phyloP scores from a whole-genome alignment of 352 stramenopile genomes.

The Globisporangium nagaii region DNA sequence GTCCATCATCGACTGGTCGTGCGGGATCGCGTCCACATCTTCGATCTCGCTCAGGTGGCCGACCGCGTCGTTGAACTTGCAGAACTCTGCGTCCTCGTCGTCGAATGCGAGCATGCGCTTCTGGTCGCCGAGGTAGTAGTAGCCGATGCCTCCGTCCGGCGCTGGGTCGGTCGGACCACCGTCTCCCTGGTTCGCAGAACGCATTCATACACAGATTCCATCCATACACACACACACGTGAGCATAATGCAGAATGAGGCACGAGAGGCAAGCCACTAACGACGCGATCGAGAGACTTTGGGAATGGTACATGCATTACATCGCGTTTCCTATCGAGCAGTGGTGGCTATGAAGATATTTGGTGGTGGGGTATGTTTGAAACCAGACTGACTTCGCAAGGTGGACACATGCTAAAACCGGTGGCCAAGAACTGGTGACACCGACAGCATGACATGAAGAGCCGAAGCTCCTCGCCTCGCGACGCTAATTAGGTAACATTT shows the following conservation, averaged over 20 bases:
- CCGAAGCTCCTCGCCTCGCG: slow-evolving; percentile 33
- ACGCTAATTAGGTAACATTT: slow-evolving; percentile 87
- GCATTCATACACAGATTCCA: slow-evolving; percentile 10
- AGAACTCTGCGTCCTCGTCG: slow-evolving; percentile 61
- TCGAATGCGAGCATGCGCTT: slow-evolving; percentile 77
- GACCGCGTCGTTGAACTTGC: slow-evolving; percentile 67
- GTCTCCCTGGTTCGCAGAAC: slow-evolving; percentile 38
- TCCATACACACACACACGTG: not conserved
- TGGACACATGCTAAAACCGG: slow-evolving; percentile 56
- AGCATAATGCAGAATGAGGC: not conserved
- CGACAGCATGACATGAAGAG: slow-evolving; percentile 38
- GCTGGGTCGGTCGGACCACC: slow-evolving; percentile 65
- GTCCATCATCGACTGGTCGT: slow-evolving; percentile 66
- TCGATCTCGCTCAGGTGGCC: slow-evolving; percentile 56
- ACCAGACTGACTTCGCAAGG: slow-evolving; percentile 81
- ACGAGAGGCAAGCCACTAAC: not conserved
- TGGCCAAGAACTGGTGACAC: slow-evolving; percentile 80
- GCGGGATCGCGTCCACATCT: slow-evolving; percentile 51
- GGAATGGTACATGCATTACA: not conserved
- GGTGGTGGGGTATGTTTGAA: slow-evolving; percentile 58
- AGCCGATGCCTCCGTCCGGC: slow-evolving; percentile 72
- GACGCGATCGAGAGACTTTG: not conserved
- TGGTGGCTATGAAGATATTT: not conserved
- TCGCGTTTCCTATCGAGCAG: not conserved
- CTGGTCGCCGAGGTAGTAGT: slow-evolving; percentile 85